A percentile compares a stretch with the other conserved stretches of the same genome.
Evolutionary conservation across 495 filamentous ascomycete species (phyloP).

Genomic region (Annulohypoxylon bovei): DNA sequence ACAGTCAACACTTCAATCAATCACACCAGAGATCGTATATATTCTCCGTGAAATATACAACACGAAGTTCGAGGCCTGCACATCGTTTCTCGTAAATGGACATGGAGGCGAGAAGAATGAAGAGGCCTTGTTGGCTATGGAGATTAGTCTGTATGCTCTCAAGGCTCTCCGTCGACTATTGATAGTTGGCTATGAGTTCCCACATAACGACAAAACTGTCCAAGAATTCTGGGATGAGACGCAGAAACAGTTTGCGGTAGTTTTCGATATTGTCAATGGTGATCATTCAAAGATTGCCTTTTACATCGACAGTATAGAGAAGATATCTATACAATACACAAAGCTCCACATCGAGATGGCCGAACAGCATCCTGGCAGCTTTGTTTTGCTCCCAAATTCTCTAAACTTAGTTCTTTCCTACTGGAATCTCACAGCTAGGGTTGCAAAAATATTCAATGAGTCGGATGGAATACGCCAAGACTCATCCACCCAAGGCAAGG

Average conservation of each 20-base stretch:
- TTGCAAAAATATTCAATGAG: constrained; percentile 74
- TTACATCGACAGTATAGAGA: constrained; percentile 69
- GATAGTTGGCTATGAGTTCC: constrained; percentile 82
- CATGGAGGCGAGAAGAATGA: constrained; percentile 67
- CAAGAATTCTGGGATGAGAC: constrained; percentile 79
- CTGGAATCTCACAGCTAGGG: constrained; percentile 79
- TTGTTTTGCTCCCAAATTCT: constrained; percentile 81
- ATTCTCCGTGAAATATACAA: constrained; percentile 80
- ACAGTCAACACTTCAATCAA: constrained; percentile 74
- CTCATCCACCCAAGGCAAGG: constrained; percentile 58
- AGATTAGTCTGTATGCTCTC: constrained; percentile 78
- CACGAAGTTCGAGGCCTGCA: constrained; percentile 77
- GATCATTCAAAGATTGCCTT: constrained; percentile 59
- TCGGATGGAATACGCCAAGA: constrained; percentile 60
- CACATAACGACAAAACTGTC: constrained; percentile 78
- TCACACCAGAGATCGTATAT: constrained; percentile 82
- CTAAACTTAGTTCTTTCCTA: constrained; percentile 78
- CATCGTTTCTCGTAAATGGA: constrained; percentile 61
- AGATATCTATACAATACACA: constrained; percentile 86
- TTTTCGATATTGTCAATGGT: constrained; percentile 63
- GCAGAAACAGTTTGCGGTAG: constrained; percentile 74
- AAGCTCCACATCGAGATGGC: constrained; percentile 92
- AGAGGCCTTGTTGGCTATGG: constrained; percentile 67
- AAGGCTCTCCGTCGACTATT: constrained; percentile 84
- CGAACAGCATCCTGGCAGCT: constrained; percentile 76